Conservation (phyloP, 2,329 filamentous ascomycete species). For the Cladosporium sp. region DNA sequence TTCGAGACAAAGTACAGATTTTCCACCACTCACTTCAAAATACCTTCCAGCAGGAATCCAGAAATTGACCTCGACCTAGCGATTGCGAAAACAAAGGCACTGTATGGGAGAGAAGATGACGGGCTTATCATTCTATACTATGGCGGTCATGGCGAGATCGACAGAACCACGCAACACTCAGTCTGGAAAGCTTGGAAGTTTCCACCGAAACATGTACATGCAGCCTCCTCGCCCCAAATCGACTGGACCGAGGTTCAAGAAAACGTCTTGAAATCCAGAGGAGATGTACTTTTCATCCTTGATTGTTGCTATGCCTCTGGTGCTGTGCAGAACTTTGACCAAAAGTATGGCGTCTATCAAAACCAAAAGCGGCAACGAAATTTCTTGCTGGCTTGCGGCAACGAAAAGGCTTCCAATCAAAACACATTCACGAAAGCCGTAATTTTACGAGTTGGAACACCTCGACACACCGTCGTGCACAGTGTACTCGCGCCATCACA, state of each 20-base stretch:
- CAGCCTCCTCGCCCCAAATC: slow-evolving; percentile 7
- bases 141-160: slow-evolving; percentile 14
- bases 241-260: slow-evolving; percentile 16
- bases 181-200: slow-evolving; percentile 1
- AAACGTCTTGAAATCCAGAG: slow-evolving; percentile 11
- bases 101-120: not conserved
- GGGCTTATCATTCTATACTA: slow-evolving; percentile 18
- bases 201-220: not conserved
- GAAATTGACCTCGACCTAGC: not conserved
- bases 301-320: slow-evolving; percentile 20
- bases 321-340: not conserved
- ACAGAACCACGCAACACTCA: not conserved
- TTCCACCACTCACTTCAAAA: not conserved
- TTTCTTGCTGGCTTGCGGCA: not conserved
- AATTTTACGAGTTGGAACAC: not conserved
- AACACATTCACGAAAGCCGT: not conserved
- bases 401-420: not conserved
- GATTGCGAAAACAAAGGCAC: not conserved
- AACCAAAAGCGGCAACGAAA: not conserved
- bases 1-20: not conserved
- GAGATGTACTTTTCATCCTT: slow-evolving; percentile 19
- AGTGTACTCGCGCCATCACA: not conserved
- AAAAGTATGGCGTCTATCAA: too few relatives aligned
- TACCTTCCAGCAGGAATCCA: not conserved
- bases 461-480: not conserved